Percentiles rank a stretch among this genome's conserved stretches.
phyloP scores from a whole-genome alignment of 441 rosid species.

The Erodium moschatum region DNA sequence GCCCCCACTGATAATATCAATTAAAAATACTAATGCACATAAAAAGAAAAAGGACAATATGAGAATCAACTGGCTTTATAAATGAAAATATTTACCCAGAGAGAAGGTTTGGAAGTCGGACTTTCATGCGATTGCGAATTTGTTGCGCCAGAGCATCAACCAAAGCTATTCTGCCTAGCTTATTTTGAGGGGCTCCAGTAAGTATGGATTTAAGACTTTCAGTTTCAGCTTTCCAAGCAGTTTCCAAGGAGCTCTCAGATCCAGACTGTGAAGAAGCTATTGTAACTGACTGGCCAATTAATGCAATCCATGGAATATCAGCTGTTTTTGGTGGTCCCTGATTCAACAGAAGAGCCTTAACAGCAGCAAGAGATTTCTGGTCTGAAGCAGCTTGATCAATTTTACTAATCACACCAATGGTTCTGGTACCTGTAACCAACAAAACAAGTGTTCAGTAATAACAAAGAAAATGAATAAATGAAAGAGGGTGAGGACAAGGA shows the following conservation, averaged over 20 bases:
- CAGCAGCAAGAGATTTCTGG: constrained; percentile 81
- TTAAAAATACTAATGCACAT: neutral
- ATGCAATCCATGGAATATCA: constrained; percentile 91
- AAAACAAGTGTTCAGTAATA: constrained; percentile 4
- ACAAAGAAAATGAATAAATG: neutral
- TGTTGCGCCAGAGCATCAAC: constrained; percentile 71
- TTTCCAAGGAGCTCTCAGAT: constrained; percentile 77
- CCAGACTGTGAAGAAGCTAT: constrained; percentile 72
- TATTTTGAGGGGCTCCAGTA: constrained; percentile 72
- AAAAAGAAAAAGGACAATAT: constrained; percentile 7
- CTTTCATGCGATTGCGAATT: constrained; percentile 78
- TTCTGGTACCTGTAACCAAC: constrained; percentile 65
- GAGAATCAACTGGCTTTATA: neutral
- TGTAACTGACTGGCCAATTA: constrained; percentile 92
- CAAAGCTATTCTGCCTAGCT: constrained; percentile 85
- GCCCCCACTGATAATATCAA: neutral
- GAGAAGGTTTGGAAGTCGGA: constrained; percentile 80
- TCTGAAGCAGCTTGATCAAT: constrained; percentile 63
- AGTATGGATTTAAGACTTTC: constrained; percentile 79
- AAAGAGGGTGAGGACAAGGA: neutral
- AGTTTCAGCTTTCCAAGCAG: constrained; percentile 93
- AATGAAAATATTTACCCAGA: constrained; percentile 52
- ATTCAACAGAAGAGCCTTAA: constrained; percentile 72
- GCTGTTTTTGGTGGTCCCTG: constrained; percentile 84
- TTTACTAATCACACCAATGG: constrained; percentile 38